Evolutionary conservation across 257 asterid species (phyloP), one percentile per base, ranked within the genome.

Genomic region (Plantago major): DNA sequence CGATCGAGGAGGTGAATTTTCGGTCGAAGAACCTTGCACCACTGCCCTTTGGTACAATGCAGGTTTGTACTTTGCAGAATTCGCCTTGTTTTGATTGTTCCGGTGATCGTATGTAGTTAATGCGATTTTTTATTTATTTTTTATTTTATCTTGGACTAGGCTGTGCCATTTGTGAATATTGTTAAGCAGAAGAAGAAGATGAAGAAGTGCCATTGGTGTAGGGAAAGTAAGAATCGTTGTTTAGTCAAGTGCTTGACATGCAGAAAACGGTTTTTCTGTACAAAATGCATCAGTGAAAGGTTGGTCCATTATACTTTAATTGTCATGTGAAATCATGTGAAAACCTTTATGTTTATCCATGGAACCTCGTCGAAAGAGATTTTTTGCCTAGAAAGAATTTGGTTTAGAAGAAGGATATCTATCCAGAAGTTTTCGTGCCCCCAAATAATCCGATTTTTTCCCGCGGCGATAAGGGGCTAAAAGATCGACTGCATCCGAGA

Each of bases 131-230:
- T 9, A 38, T 22, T 22, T 48, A n/a, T 26, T 9, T 14, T 48
- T 37, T 46, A 52, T 54, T 57, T 71, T 22, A 15, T 28, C 46
- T 64, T 43, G 65, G 64, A 57, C 52, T 74, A 93, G 99, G 94
- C 65, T 66, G 68, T 85, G 67, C 97, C 97, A 3, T 75, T 73
- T 65, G 89, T 72, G 46, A 77, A 73, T 71, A 75, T 64, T 60
- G 62, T 71, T 26, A 53, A 53, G 79, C 87, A 78, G 91, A 83
- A 67, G 64, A 73, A 61, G 82, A 82, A 67, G 61, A 70, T 74
- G 26, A 86, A 66, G 88, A 85, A 81, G 68, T 93, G 97, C 61
- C 99, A 93, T 72, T 93, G 96, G 96, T 93, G 97, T 78, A 84
- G 84, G 72, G 84, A 74, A 60, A 79, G 74, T 56, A 74, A 69